phyloP scores from a whole-genome alignment of 1,284 basidiomycete genomes.

The Marasmius fiardii region DNA sequence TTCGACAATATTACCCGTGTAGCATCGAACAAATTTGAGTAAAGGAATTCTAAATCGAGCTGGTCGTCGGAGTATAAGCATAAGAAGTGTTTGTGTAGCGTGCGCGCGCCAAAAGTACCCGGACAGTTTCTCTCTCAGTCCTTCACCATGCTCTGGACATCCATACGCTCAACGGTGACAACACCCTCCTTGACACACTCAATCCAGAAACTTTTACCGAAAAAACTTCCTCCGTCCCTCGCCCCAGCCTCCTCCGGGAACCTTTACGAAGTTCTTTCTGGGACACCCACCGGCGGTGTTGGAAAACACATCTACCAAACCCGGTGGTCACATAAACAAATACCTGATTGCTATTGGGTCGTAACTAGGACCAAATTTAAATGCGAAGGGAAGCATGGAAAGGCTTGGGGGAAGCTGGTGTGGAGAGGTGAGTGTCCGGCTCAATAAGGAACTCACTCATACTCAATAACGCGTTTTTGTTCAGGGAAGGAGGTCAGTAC shows the following conservation, averaged over 20 bases:
- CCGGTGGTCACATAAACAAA: conserved; percentile 69
- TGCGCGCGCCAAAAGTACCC: conserved; percentile 24
- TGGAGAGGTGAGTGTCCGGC: conserved; percentile 68
- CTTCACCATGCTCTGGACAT: conserved; percentile 29
- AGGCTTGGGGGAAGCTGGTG: conserved; percentile 71
- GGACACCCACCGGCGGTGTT: conserved; percentile 62
- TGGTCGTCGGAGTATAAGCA: conserved; percentile 21
- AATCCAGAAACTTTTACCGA: conserved; percentile 52
- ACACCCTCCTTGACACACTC: conserved; percentile 32
- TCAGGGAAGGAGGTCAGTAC: conserved; percentile 48
- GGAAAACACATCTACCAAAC: conserved; percentile 66
- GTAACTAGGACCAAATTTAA: conserved; percentile 69
- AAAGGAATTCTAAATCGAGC: not conserved
- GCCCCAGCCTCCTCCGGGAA: conserved; percentile 46
- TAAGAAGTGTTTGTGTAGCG: conserved; percentile 11
- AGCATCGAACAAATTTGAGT: too few species aligned
- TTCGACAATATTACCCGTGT: too few species aligned
- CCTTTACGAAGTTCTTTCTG: conserved; percentile 68
- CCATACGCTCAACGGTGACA: conserved; percentile 20
- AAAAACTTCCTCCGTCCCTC: conserved; percentile 53
- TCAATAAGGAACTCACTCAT: not conserved
- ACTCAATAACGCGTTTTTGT: not conserved
- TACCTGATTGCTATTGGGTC: conserved; percentile 66
- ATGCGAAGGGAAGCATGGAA: conserved; percentile 67
- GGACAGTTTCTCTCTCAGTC: conserved; percentile 15